Conservation (phyloP, 805 yeast species). For the Nakazawaea ishiwadae region DNA sequence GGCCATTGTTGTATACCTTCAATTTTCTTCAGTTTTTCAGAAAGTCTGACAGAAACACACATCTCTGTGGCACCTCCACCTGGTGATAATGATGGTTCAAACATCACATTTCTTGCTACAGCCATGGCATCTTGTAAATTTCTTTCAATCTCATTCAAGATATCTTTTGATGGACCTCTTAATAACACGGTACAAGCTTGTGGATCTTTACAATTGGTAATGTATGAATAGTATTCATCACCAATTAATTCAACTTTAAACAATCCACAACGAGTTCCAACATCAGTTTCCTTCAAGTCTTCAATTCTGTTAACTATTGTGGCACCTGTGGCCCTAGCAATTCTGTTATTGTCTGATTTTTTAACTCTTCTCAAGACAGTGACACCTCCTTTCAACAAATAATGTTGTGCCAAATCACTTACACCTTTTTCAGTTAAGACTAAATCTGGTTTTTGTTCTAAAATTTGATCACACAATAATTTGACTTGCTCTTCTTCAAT, state of each 20-base stretch:
- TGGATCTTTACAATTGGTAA: slow-evolving; percentile 78
- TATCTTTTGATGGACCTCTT: slow-evolving; percentile 97
- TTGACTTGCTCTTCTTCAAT: slow-evolving; percentile 98
- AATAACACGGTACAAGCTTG: slow-evolving; percentile 89
- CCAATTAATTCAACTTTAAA: slow-evolving; percentile 95
- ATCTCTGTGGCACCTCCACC: slow-evolving; percentile 99
- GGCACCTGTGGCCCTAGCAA: slow-evolving; percentile 96
- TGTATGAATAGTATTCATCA: slow-evolving; percentile 90
- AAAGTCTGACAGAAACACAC: slow-evolving; percentile 87
- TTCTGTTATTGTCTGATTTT: slow-evolving; percentile 93
- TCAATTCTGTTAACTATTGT: slow-evolving; percentile 94
- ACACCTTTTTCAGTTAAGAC: slow-evolving; percentile 98
- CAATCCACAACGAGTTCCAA: slow-evolving; percentile 85
- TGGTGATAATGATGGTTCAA: slow-evolving; percentile 92
- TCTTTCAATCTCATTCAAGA: slow-evolving; percentile 92
- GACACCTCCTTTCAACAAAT: slow-evolving; percentile 87
- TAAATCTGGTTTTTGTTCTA: slow-evolving; percentile 84
- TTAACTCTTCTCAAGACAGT: slow-evolving; percentile 91
- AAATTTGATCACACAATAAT: slow-evolving; percentile 76
- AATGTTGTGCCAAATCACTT: slow-evolving; percentile 96
- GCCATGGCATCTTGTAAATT: slow-evolving; percentile 98
- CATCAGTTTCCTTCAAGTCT: slow-evolving; percentile 85
- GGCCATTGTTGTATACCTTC: slow-evolving; percentile 99
- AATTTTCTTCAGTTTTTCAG: slow-evolving; percentile 86
- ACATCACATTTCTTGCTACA: slow-evolving; percentile 89